Percentiles rank a stretch among this genome's conserved stretches.
Conservation (phyloP, 2,329 filamentous ascomycete species). For the Trichoderma hamatum region DNA sequence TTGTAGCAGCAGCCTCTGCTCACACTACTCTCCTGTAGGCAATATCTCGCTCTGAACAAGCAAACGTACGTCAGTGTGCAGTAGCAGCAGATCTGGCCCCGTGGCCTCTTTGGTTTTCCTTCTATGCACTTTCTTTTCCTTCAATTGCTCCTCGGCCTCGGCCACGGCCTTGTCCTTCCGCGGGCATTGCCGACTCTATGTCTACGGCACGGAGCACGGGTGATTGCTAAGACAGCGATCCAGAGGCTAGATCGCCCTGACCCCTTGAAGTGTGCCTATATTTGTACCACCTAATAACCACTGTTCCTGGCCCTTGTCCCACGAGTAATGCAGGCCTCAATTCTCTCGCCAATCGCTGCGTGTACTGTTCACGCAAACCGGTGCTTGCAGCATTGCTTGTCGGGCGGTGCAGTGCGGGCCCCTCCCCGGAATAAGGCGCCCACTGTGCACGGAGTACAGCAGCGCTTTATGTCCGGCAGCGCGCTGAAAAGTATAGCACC, state of each 20-base stretch:
- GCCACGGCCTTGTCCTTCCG: not conserved
- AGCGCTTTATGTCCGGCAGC: slow-evolving; percentile 7
- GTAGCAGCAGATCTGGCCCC: slow-evolving; percentile 16
- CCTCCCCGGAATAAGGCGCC: slow-evolving; percentile 15
- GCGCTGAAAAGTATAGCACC: slow-evolving; percentile 6
- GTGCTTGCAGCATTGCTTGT: not conserved
- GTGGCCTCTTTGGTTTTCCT: not conserved
- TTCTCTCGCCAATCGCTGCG: not conserved
- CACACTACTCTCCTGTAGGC: not conserved
- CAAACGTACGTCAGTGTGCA: not conserved
- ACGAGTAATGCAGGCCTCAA: not conserved
- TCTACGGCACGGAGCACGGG: slow-evolving; percentile 13
- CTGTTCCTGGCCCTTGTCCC: not conserved
- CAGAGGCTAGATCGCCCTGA: slow-evolving; percentile 20
- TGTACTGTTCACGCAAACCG: not conserved
- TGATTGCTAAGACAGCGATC: slow-evolving; percentile 13
- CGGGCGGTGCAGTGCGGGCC: not conserved
- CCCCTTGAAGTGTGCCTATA: not conserved
- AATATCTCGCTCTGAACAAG: not conserved
- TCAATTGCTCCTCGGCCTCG: not conserved
- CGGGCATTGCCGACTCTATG: not conserved
- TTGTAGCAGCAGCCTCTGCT: not conserved
- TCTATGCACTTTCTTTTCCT: not conserved
- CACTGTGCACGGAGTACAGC: slow-evolving; percentile 6
- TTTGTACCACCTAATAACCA: not conserved